phyloP scores from a whole-genome alignment of 1,284 basidiomycete genomes.

The Gomphus sp. region DNA sequence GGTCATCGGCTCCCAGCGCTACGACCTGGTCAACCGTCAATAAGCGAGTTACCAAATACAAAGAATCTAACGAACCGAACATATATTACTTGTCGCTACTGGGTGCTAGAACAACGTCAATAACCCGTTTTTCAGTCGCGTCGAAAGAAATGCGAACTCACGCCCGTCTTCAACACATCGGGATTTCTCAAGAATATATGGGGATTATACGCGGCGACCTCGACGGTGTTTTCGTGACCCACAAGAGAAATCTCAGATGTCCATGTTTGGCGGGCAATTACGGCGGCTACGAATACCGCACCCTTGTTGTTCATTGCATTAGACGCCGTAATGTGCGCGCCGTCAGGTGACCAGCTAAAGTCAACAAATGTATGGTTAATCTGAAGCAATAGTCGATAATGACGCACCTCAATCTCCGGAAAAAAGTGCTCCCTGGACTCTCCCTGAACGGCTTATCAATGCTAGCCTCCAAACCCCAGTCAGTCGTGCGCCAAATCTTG shows the following conservation, averaged over 20 bases:
- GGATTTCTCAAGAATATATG: slow-evolving; percentile 81
- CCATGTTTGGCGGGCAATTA: slow-evolving; percentile 85
- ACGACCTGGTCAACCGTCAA: slow-evolving; percentile 43
- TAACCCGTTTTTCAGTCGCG: background rate
- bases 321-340: slow-evolving; percentile 93
- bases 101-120: slow-evolving; percentile 24
- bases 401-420: slow-evolving; percentile 76
- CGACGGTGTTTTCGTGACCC: slow-evolving; percentile 96
- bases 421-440: slow-evolving; percentile 94
- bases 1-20: slow-evolving; percentile 85
- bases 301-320: slow-evolving; percentile 95
- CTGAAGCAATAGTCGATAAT: background rate
- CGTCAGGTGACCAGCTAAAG: slow-evolving; percentile 93
- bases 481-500: slow-evolving; percentile 92
- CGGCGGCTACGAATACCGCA: slow-evolving; percentile 94
- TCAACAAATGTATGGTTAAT: slow-evolving; percentile 7
- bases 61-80: slow-evolving; percentile 32
- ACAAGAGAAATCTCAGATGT: slow-evolving; percentile 87
- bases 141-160: slow-evolving; percentile 1
- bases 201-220: slow-evolving; percentile 90
- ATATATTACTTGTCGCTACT: slow-evolving; percentile 68
- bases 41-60: slow-evolving; percentile 2
- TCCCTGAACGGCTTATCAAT: slow-evolving; percentile 87
- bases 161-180: slow-evolving; percentile 14
- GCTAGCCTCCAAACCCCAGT: slow-evolving; percentile 82